phyloP scores from a whole-genome alignment of 306 rosid genomes.

The Pterocarpus santalinus region DNA sequence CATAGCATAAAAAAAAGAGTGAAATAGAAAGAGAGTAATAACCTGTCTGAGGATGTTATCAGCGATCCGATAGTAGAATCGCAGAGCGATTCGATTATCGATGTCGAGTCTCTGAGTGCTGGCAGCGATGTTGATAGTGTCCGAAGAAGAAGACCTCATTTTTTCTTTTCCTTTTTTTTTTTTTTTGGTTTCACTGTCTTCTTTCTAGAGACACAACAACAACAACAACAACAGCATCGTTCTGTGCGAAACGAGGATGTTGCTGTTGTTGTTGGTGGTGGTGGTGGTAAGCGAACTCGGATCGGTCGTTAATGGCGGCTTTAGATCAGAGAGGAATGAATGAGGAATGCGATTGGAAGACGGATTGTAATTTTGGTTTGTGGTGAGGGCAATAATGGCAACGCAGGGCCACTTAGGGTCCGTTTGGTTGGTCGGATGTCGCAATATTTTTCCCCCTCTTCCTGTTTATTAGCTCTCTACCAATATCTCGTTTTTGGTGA shows the following conservation, averaged over 20 bases:
- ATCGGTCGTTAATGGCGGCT: slow-evolving; percentile 59
- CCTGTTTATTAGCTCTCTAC: too few relatives aligned
- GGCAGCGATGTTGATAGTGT: slow-evolving; percentile 74
- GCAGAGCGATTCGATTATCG: slow-evolving; percentile 82
- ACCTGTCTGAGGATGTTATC: slow-evolving; percentile 94
- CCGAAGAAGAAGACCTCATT: slow-evolving; percentile 72
- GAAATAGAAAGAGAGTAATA: not conserved
- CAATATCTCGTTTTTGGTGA: too few relatives aligned
- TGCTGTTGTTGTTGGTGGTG: not conserved
- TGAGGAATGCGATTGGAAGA: not conserved
- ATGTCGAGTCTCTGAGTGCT: slow-evolving; percentile 75
- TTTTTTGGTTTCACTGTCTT: slow-evolving; percentile 14
- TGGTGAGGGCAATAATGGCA: slow-evolving; percentile 53
- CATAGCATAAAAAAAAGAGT: not conserved
- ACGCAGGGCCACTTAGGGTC: not conserved
- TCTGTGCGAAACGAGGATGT: not conserved
- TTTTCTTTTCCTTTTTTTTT: not conserved
- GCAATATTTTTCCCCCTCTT: too few relatives aligned
- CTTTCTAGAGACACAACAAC: slow-evolving; percentile 19
- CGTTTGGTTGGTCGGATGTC: slow-evolving; percentile 14
- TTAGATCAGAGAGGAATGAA: slow-evolving; percentile 31
- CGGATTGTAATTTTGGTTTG: slow-evolving; percentile 48
- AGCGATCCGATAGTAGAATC: slow-evolving; percentile 83
- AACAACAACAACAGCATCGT: slow-evolving; percentile 35
- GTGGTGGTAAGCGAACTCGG: slow-evolving; percentile 31